Evolutionary conservation across 164 flowering plant species (phyloP).

Genomic region (Vitis labrusca): DNA sequence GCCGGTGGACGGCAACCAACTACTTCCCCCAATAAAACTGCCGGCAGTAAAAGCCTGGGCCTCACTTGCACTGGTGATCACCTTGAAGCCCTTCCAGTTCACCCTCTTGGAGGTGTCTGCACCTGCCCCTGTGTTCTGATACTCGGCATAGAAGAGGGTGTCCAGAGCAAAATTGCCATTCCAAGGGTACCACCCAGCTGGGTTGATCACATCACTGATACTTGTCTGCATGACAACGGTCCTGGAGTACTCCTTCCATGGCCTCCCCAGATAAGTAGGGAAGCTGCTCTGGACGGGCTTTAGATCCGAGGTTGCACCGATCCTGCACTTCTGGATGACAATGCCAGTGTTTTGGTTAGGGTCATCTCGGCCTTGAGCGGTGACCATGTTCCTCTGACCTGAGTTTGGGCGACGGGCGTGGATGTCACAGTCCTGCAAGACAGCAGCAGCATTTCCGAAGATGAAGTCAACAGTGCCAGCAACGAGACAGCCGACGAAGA

Average conservation of each 20-base stretch:
- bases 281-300: conserved; percentile 30
- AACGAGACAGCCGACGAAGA: conserved; percentile 2
- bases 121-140: conserved; percentile 71
- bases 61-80: conserved; percentile 29
- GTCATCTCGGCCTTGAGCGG: conserved; percentile 83
- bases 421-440: conserved; percentile 5
- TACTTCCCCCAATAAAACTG: conserved; percentile 48
- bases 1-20: conserved; percentile 55
- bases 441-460: conserved; percentile 3
- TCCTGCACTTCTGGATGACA: conserved; percentile 73
- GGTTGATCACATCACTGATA: conserved; percentile 46
- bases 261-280: conserved; percentile 75
- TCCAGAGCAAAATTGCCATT: conserved; percentile 50
- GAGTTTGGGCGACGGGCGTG: conserved; percentile 18
- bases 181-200: conserved; percentile 89
- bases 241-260: conserved; percentile 78
- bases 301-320: conserved; percentile 60
- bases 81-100: conserved; percentile 75
- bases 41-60: conserved; percentile 48
- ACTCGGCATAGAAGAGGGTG: conserved; percentile 71
- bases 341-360: conserved; percentile 69
- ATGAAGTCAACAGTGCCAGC: conserved; percentile 10
- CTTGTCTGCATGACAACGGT: conserved; percentile 69
- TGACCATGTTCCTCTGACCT: conserved; percentile 73
- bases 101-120: conserved; percentile 56